A percentile compares a stretch with the other conserved stretches of the same genome.
These are phyloP conservation scores for Neurospora sp. DNA, from an alignment of 495 filamentous ascomycete genomes.

Conservation along the genomic window DNA sequence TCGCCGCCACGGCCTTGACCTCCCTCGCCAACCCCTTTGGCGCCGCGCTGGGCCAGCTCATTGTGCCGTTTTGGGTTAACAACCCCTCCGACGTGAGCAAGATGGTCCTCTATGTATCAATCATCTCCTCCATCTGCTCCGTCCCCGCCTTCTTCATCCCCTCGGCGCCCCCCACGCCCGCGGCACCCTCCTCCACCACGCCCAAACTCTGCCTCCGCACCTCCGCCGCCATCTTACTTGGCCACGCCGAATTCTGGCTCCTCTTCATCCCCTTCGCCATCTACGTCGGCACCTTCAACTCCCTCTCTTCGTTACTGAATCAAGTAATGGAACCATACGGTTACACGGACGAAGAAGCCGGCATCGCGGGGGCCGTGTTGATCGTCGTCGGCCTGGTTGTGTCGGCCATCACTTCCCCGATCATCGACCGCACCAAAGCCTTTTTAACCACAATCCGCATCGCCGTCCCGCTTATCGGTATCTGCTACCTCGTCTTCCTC, in stretches of 20 bases:
- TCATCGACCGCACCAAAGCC: slow-evolving; percentile 75
- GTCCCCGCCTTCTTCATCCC: slow-evolving; percentile 85
- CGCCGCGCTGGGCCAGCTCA: slow-evolving; percentile 76
- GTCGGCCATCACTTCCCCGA: slow-evolving; percentile 64
- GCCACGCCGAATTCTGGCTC: slow-evolving; percentile 61
- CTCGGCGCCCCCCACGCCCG: slow-evolving; percentile 68
- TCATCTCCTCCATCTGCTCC: slow-evolving; percentile 66
- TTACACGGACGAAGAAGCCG: slow-evolving; percentile 71
- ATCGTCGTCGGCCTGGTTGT: slow-evolving; percentile 78
- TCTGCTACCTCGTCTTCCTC: slow-evolving; percentile 65
- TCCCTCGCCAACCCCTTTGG: slow-evolving; percentile 83
- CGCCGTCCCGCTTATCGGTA: slow-evolving; percentile 63
- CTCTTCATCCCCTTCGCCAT: slow-evolving; percentile 65
- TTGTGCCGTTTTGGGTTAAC: slow-evolving; percentile 66
- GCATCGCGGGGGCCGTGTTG: slow-evolving; percentile 81
- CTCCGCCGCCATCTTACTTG: slow-evolving; percentile 39
- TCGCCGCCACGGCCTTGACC: slow-evolving; percentile 80
- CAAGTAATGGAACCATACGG: slow-evolving; percentile 79
- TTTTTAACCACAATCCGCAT: slow-evolving; percentile 67
- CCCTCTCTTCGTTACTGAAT: slow-evolving; percentile 76
- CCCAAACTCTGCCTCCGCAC: slow-evolving; percentile 41
- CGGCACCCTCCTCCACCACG: slow-evolving; percentile 32
- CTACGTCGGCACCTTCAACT: slow-evolving; percentile 92
- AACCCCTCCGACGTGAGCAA: slow-evolving; percentile 51
- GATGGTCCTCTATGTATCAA: slow-evolving; percentile 80